A percentile compares a stretch with the other conserved stretches of the same genome.
Evolutionary conservation across 2,329 filamentous ascomycete species (phyloP).

Genomic region (Aspergillus vadensis): DNA sequence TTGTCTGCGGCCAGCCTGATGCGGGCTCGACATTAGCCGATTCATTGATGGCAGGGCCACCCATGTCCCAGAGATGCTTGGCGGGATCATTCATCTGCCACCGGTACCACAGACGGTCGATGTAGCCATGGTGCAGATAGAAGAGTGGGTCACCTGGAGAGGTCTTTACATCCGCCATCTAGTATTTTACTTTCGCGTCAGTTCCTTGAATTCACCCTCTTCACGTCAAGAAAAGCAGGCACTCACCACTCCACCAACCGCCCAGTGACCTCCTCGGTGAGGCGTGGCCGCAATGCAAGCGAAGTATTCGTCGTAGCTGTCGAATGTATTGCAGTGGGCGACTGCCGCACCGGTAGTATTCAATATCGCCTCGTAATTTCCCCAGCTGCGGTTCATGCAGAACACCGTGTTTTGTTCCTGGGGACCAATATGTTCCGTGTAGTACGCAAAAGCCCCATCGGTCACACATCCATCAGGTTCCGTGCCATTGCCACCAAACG

Average conservation of each 20-base stretch:
- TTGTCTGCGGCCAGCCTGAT: neutral
- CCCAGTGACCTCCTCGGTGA: neutral
- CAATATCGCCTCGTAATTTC: neutral
- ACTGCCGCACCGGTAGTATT: neutral
- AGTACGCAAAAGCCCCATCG: constrained; percentile 13
- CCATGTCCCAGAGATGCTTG: neutral
- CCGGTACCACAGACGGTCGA: neutral
- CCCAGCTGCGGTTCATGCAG: constrained; percentile 8
- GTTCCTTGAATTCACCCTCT: neutral
- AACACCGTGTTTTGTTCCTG: constrained; percentile 9
- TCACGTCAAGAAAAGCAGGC: too few relatives aligned
- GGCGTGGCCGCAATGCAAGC: neutral
- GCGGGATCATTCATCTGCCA: neutral
- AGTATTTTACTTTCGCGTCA: neutral
- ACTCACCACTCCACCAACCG: neutral
- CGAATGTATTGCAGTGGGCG: neutral
- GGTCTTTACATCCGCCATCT: constrained; percentile 1
- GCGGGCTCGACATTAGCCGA: neutral
- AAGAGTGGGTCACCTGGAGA: neutral
- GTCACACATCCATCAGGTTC: constrained; percentile 7
- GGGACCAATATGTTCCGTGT: constrained; percentile 13
- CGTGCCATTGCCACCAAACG: constrained; percentile 12
- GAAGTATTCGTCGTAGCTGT: neutral
- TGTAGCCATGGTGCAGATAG: constrained; percentile 1
- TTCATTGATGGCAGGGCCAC: neutral